Evolutionary conservation across 2,329 filamentous ascomycete genomes (phyloP).

Genomic region (Geosmithia flava): DNA sequence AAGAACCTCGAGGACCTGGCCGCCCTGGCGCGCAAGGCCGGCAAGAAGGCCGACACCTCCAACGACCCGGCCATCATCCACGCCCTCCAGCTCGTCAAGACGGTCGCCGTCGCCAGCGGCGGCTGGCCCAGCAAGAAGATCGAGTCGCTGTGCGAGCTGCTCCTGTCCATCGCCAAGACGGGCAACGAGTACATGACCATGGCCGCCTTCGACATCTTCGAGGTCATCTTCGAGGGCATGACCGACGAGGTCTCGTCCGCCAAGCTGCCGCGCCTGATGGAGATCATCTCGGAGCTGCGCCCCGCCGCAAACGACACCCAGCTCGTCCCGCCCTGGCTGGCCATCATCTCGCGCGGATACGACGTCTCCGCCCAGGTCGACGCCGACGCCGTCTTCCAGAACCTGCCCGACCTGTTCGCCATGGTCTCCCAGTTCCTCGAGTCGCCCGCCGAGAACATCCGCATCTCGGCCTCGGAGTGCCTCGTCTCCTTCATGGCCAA

Average conservation of each 20-base stretch:
- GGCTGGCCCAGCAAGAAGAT: constrained; percentile 97
- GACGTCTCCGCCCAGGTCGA: constrained; percentile 84
- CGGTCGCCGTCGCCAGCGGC: constrained; percentile 71
- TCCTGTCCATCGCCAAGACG: constrained; percentile 78
- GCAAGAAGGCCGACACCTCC: constrained; percentile 40
- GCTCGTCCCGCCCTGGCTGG: constrained; percentile 90
- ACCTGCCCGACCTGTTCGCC: constrained; percentile 72
- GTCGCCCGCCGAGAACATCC: constrained; percentile 83
- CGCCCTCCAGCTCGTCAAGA: constrained; percentile 83
- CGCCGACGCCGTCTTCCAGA: constrained; percentile 83
- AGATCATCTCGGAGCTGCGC: constrained; percentile 84
- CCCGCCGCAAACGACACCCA: constrained; percentile 90
- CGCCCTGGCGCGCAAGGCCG: constrained; percentile 44
- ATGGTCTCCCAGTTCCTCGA: constrained; percentile 73
- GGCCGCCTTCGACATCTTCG: constrained; percentile 93
- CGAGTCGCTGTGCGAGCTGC: constrained; percentile 76
- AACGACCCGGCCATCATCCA: constrained; percentile 83
- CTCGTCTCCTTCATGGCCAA: constrained; percentile 87
- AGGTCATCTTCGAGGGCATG: constrained; percentile 92
- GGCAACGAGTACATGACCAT: constrained; percentile 95
- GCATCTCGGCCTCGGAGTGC: constrained; percentile 89
- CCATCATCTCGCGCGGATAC: constrained; percentile 86
- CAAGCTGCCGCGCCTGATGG: constrained; percentile 79
- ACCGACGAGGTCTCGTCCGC: constrained; percentile 74
- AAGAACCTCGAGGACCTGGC: constrained; percentile 67